Base-by-base conservation (phyloP, 2,329 filamentous ascomycete species). In the Daldinia eschscholtzii region DNA sequence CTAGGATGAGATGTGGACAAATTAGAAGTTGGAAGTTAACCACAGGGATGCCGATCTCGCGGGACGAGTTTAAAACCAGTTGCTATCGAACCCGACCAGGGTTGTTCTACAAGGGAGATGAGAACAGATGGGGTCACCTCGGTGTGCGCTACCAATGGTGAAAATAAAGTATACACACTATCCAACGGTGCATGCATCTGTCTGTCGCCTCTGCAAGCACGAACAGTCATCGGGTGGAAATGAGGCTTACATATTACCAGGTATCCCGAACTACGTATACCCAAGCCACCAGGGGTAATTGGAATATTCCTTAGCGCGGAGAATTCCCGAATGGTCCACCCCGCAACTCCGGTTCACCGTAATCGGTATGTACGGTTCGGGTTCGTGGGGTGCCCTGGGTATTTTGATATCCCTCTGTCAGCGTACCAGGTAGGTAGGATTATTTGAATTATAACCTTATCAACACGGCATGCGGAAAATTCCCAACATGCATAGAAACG, bases 71-170 rank as follows among this genome's bases (percentile, higher is more conserved):
- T 30, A 46, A 55, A 61, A 23, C 44, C 55, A 39, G 13, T 39
- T 55, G 44, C 37, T 35, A 39, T 39, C 30, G 39, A 44, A 41
- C 46, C 59, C 55, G 46, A 23, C 44, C 52, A 55, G 46, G 58
- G 44, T 37, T 33, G n/a, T 48, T 59, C 33, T 67, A 58, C 59
- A 63, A 55, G 55, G 53, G 55, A 56, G 35, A 23, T 63, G 18
- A 37, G 48, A 55, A 67, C 20, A 26, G 46, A 59, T 41, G 48
- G 33, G 46, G 59, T 57, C 46, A 35, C n/a, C 48, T 57, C 58
- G 64, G 64, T 56, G 59, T 63, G 44, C 30, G 37, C 33, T 56
- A 50, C 39, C 55, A 67, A 63, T 63, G 55, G 35, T 67, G 53
- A 63, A 58, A 48, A 63, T 12, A 56, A 59, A 59, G 41, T 61